Conservation (phyloP, 164 flowering plant genomes). For the Umbilicus rupestris region DNA sequence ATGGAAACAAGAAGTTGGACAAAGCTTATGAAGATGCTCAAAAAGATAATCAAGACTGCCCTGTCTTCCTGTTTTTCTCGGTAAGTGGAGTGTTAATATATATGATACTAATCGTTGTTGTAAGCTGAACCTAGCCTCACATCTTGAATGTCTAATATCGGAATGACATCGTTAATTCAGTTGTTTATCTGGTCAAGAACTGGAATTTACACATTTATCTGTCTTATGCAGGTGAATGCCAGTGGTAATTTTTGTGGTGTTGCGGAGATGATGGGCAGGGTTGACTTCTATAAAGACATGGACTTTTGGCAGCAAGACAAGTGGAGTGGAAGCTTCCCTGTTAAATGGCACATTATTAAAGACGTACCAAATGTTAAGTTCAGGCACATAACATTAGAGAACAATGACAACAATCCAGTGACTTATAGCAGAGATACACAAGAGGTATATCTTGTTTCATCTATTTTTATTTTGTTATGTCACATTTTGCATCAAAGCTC, state of each 20-base stretch:
- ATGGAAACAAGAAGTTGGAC: conserved; percentile 80
- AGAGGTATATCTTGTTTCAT: conserved; percentile 39
- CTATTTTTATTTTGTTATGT: neutral
- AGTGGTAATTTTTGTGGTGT: conserved; percentile 96
- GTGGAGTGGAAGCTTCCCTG: conserved; percentile 89
- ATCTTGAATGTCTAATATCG: too few species aligned
- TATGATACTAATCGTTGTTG: too few species aligned
- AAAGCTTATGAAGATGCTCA: conserved; percentile 64
- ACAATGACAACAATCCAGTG: conserved; percentile 91
- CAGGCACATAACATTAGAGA: conserved; percentile 74
- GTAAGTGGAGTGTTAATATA: conserved; percentile 29
- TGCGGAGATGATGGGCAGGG: conserved; percentile 87
- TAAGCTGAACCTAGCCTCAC: too few species aligned
- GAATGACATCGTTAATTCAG: neutral
- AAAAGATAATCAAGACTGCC: conserved; percentile 51
- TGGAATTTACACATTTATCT: neutral
- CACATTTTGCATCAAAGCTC: neutral
- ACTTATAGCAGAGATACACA: conserved; percentile 95
- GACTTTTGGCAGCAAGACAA: conserved; percentile 97
- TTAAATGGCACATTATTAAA: conserved; percentile 84
- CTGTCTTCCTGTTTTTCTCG: conserved; percentile 80
- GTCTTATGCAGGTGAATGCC: conserved; percentile 63
- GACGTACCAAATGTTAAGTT: conserved; percentile 69
- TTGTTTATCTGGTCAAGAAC: neutral
- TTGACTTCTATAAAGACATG: conserved; percentile 73